These are phyloP conservation scores for Takakia lepidozioides DNA, from an alignment of 225 moss, liverwort and hornwort genomes.

Conservation along the genomic window DNA sequence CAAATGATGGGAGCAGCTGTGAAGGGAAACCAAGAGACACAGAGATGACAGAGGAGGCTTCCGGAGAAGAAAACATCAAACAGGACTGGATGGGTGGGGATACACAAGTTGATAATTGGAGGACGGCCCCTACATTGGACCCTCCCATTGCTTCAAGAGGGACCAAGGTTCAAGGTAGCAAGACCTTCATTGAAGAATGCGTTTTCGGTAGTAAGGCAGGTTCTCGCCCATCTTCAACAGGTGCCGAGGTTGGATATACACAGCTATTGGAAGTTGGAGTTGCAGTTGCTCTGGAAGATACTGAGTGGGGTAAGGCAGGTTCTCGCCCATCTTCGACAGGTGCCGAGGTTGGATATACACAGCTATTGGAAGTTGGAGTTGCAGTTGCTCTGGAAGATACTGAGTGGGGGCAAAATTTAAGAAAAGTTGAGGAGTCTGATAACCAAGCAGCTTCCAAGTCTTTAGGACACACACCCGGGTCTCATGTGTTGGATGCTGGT, in stretches of 20 bases:
- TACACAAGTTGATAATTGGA: slow-evolving; percentile 61
- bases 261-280: too few species aligned
- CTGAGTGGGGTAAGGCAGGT: slow-evolving; percentile 22
- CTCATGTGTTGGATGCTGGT: too few species aligned
- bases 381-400: not conserved
- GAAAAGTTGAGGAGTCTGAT: too few species aligned
- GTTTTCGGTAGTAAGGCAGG: slow-evolving; percentile 8
- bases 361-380: slow-evolving; percentile 20
- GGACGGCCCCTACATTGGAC: slow-evolving; percentile 19
- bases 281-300: slow-evolving; percentile 5
- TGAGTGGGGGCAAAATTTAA: slow-evolving; percentile 3
- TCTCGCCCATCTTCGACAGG: slow-evolving; percentile 15
- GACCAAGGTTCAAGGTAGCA: slow-evolving; percentile 26
- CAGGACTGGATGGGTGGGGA: slow-evolving; percentile 44
- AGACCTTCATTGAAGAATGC: slow-evolving; percentile 12
- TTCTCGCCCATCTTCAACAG: slow-evolving; percentile 8
- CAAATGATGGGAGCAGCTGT: slow-evolving; percentile 1
- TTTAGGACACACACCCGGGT: too few species aligned
- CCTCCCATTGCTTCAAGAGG: slow-evolving; percentile 9
- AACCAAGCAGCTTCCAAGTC: too few species aligned
- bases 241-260: too few species aligned
- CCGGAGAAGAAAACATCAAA: slow-evolving; percentile 4
- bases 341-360: slow-evolving; percentile 24
- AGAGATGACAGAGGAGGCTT: slow-evolving; percentile 3
- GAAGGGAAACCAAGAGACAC: not conserved